Evolutionary conservation across 192 early-diverging fungal genomes (phyloP), one percentile per base, ranked within the genome.

Genomic region (Hyaloraphidium curvatum): DNA sequence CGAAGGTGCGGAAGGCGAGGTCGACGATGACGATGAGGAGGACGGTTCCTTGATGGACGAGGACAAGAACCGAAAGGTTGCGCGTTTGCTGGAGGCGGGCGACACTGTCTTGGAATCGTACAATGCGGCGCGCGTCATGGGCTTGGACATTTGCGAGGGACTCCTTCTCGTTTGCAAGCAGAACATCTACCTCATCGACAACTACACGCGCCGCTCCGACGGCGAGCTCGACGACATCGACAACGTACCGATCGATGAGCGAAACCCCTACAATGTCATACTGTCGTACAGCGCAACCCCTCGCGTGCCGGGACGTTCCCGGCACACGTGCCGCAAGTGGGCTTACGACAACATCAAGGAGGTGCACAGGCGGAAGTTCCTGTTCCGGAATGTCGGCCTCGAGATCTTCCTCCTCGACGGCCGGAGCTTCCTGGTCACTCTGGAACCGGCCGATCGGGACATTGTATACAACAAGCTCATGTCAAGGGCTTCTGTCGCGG

Each of bases 331-430:
- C 54, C 40, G 25, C 52, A 61, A 13, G 28, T 25, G 59, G 53
- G 19, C 35, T 50, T 19, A 66, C 39, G 22, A 39, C 25, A 31
- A 31, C 55, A 39, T 52, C 14, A 23, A 30, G 28, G 43, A 51
- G 57, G 51, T 30, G 1, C 23, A 31, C 11, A 59, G 39, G 48
- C 21, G 55, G 31, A 62, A 69, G 53, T 80, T 76, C 43, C 57
- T 77, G 1, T 81, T 81, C 48, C 41, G 83, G 25, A 81, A 82
- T 52, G 76, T 79, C 33, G 85, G 82, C 9, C 31, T 88, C 4
- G 87, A 89, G 62, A 59, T 86, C 22, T 89, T 89, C 56, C 86
- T 89, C 58, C 58, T 67, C 0, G 81, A 89, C 61, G 74, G 78
- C 7, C 71, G 74, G 2, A 84, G 76, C 60, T 78, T 74, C 31